Evolutionary conservation across 2,329 filamentous ascomycete species (phyloP).

Genomic region (Apiospora koreana): DNA sequence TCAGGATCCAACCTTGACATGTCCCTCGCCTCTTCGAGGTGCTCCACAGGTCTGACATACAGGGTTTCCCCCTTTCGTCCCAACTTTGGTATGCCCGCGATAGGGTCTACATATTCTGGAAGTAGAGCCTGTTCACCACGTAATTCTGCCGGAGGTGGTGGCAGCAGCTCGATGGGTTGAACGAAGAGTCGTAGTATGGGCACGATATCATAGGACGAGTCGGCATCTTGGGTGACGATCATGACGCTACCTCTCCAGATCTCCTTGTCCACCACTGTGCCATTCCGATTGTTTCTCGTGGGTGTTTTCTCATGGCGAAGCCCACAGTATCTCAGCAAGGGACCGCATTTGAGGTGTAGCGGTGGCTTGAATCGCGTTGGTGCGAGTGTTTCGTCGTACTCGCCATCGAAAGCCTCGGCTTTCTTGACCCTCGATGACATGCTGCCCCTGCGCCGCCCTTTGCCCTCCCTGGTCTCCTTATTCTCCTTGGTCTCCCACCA

Average conservation of each 20-base stretch:
- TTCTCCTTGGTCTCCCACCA: slow-evolving; percentile 70
- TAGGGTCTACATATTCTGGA: slow-evolving; percentile 84
- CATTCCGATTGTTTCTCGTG: slow-evolving; percentile 37
- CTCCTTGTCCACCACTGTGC: slow-evolving; percentile 58
- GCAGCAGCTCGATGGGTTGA: slow-evolving; percentile 80
- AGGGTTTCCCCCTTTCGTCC: slow-evolving; percentile 83
- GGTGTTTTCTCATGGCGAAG: slow-evolving; percentile 64
- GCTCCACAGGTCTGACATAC: slow-evolving; percentile 87
- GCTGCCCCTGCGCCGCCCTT: slow-evolving; percentile 47
- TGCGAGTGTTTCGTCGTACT: slow-evolving; percentile 63
- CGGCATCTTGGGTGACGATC: slow-evolving; percentile 87
- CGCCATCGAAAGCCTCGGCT: slow-evolving; percentile 66
- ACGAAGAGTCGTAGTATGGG: slow-evolving; percentile 84
- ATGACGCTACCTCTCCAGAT: slow-evolving; percentile 93
- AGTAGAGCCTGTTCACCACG: slow-evolving; percentile 65
- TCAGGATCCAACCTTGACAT: slow-evolving; percentile 79
- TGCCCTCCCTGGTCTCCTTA: slow-evolving; percentile 24
- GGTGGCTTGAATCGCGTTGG: slow-evolving; percentile 79
- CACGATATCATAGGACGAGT: slow-evolving; percentile 78
- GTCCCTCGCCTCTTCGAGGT: slow-evolving; percentile 76
- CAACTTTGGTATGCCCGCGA: slow-evolving; percentile 84
- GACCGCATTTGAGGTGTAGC: slow-evolving; percentile 86
- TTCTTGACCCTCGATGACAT: slow-evolving; percentile 50
- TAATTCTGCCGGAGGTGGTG: slow-evolving; percentile 73
- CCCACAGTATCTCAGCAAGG: slow-evolving; percentile 86